phyloP scores from a whole-genome alignment of 108 stramenopile genomes.

The Thalassiosira profunda region DNA sequence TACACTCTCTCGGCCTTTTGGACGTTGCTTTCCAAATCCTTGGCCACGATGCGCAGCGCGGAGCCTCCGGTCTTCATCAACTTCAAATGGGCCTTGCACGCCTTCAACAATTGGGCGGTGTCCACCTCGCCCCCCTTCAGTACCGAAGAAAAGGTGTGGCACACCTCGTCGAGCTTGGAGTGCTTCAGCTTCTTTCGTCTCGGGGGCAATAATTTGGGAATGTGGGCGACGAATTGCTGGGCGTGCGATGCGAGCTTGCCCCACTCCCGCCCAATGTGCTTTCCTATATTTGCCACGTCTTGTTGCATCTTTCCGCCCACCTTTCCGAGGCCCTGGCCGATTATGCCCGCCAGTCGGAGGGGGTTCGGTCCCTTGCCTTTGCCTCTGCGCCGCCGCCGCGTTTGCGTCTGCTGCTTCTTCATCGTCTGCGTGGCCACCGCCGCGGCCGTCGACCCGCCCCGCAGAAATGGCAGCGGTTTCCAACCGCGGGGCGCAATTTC shows the following conservation, averaged over 20 bases:
- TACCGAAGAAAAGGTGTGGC: conserved; percentile 25
- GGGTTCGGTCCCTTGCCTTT: background rate
- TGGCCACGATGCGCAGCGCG: conserved; percentile 41
- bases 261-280: conserved; percentile 15
- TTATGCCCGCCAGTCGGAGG: conserved; percentile 3
- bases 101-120: conserved; percentile 48
- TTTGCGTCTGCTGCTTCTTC: background rate
- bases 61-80: conserved; percentile 50
- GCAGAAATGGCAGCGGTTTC: conserved; percentile 29
- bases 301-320: conserved; percentile 19
- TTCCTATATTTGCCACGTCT: conserved; percentile 7
- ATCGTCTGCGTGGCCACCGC: conserved; percentile 11
- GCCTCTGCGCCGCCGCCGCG: background rate
- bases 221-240: conserved; percentile 10
- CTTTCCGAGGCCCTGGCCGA: conserved; percentile 15
- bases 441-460: conserved; percentile 31
- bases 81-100: conserved; percentile 43
- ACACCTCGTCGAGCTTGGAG: conserved; percentile 41
- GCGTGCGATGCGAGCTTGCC: conserved; percentile 8
- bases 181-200: conserved; percentile 8
- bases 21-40: conserved; percentile 59
- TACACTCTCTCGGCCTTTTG: conserved; percentile 53
- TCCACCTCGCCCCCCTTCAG: conserved; percentile 37
- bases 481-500: no score
- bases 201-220: conserved; percentile 13